Conservation (phyloP, 1,284 basidiomycete genomes). For the Marasmius fiardii region DNA sequence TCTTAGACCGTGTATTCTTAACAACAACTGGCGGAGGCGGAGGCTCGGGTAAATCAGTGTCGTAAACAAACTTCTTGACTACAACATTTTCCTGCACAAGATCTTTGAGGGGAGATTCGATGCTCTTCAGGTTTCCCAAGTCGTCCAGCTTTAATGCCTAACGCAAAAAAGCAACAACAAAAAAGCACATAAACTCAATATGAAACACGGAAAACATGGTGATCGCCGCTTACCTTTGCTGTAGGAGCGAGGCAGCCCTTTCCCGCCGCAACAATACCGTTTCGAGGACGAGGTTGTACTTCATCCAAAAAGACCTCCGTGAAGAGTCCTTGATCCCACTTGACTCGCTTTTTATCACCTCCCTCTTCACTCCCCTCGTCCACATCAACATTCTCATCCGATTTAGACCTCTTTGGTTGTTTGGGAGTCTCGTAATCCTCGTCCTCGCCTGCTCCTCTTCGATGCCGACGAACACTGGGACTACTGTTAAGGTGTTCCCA, state of each 20-base stretch:
- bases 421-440: constrained; percentile 73
- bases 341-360: constrained; percentile 55
- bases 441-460: constrained; percentile 73
- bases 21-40: constrained; percentile 30
- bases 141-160: constrained; percentile 68
- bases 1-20: constrained; percentile 50
- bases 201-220: neutral
- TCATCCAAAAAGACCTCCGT: constrained; percentile 61
- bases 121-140: constrained; percentile 69
- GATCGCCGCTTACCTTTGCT: constrained; percentile 51
- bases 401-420: constrained; percentile 32
- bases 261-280: constrained; percentile 37
- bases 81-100: constrained; percentile 65
- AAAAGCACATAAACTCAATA: too few species aligned
- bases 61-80: constrained; percentile 82
- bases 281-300: constrained; percentile 42
- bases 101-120: constrained; percentile 56
- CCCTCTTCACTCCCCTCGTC: constrained; percentile 27
- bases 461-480: constrained; percentile 33
- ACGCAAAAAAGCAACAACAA: constrained; percentile 5
- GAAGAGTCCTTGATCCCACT: constrained; percentile 75
- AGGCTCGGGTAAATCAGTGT: constrained; percentile 58
- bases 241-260: constrained; percentile 67
- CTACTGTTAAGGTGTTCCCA: constrained; percentile 11
- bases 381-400: constrained; percentile 29